Conservation (phyloP, 2,329 filamentous ascomycete species). For the Septoria linicola region DNA sequence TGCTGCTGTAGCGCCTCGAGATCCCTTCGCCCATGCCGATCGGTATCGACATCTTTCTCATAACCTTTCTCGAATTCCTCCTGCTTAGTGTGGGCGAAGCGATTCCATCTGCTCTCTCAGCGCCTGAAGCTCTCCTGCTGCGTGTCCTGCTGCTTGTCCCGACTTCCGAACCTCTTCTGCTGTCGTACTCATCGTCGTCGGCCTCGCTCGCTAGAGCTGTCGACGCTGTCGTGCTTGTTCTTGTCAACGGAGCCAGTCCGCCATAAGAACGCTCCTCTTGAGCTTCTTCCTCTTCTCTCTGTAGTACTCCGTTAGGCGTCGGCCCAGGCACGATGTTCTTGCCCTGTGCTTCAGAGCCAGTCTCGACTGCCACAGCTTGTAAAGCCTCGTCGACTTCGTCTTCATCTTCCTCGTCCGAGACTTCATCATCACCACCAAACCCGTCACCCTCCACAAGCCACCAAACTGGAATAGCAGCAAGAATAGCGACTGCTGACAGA, state of each 20-base stretch:
- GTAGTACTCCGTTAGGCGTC: not conserved
- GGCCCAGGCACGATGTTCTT: constrained; percentile 19
- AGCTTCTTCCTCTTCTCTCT: constrained; percentile 36
- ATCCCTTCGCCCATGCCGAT: constrained; percentile 47
- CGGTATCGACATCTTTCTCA: constrained; percentile 45
- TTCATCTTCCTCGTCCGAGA: constrained; percentile 41
- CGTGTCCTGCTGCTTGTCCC: constrained; percentile 16
- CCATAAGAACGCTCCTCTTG: constrained; percentile 39
- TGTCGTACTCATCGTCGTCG: constrained; percentile 27
- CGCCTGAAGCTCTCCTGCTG: constrained; percentile 21
- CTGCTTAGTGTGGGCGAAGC: constrained; percentile 23
- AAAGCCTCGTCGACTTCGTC: constrained; percentile 24
- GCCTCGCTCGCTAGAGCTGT: constrained; percentile 27
- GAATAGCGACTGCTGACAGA: constrained; percentile 60
- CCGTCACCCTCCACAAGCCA: constrained; percentile 74
- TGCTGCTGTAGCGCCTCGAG: constrained; percentile 46
- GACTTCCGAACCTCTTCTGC: constrained; percentile 10
- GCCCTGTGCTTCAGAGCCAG: constrained; percentile 28
- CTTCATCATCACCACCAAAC: constrained; percentile 47
- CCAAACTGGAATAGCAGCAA: constrained; percentile 71
- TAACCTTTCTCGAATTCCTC: constrained; percentile 35
- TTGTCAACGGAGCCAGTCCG: constrained; percentile 35
- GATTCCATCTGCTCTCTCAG: constrained; percentile 5
- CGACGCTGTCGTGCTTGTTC: constrained; percentile 35
- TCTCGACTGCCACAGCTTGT: constrained; percentile 22